phyloP scores from a whole-genome alignment of 768 basidiomycete species.

The Rhizopogon sp. region DNA sequence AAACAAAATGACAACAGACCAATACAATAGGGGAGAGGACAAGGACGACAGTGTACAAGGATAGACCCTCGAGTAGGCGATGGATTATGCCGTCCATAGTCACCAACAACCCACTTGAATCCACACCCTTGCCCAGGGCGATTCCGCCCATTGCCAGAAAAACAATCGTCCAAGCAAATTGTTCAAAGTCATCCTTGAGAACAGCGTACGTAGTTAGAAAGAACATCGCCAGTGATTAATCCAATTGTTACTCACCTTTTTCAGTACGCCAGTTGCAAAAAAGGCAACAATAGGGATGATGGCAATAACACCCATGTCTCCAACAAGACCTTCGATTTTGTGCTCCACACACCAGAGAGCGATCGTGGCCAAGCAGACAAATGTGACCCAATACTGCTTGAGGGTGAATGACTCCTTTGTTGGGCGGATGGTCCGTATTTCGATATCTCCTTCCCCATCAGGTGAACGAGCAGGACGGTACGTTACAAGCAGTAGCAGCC shows the following conservation, averaged over 20 bases:
- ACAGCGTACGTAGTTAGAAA: conserved; percentile 1
- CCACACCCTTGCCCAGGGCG: conserved; percentile 90
- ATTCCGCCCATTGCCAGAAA: conserved; percentile 99
- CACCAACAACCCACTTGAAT: conserved; percentile 80
- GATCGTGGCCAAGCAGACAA: conserved; percentile 83
- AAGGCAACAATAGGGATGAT: conserved; percentile 90
- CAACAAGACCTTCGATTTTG: conserved; percentile 66
- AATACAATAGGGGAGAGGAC: conserved; percentile 67
- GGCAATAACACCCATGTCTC: conserved; percentile 98
- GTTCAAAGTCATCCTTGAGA: conserved; percentile 86
- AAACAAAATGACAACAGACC: conserved; percentile 33
- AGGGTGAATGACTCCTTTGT: conserved; percentile 75
- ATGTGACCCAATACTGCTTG: conserved; percentile 88
- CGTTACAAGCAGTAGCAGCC: conserved; percentile 80
- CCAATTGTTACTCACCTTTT: conserved; percentile 58
- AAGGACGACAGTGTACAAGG: conserved; percentile 65
- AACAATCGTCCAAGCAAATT: conserved; percentile 91
- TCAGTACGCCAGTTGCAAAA: conserved; percentile 88
- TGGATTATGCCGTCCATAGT: conserved; percentile 66
- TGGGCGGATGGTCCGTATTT: conserved; percentile 81
- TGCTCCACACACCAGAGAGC: conserved; percentile 87
- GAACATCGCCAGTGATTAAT: not conserved
- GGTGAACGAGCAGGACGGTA: conserved; percentile 73
- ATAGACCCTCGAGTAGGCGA: conserved; percentile 52
- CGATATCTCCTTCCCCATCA: conserved; percentile 70